These are phyloP conservation scores for Auricularia heimuer DNA, from an alignment of 768 basidiomycete species.

Conservation along the genomic window DNA sequence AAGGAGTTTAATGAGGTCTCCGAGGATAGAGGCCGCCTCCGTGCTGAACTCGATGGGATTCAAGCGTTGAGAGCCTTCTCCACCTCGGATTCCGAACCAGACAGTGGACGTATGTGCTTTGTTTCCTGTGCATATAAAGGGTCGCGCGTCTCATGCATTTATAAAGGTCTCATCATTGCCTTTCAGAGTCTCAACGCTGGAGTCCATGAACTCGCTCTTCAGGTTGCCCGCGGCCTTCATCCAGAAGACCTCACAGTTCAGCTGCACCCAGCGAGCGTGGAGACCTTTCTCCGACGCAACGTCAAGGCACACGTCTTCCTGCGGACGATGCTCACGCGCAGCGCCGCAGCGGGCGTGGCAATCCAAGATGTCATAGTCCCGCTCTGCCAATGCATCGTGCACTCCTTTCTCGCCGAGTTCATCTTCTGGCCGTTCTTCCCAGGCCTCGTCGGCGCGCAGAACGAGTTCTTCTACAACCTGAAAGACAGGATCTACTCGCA, in stretches of 20 bases:
- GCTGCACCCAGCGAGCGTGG: not conserved
- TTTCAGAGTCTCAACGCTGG: not conserved
- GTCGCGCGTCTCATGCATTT: not conserved
- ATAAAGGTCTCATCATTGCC: not conserved
- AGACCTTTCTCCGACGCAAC: not conserved
- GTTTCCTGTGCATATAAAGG: not conserved
- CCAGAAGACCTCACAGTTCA: not conserved
- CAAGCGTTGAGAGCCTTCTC: not conserved
- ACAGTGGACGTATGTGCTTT: not conserved
- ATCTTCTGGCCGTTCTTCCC: constrained; percentile 1
- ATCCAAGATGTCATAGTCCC: not conserved
- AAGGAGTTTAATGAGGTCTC: not conserved
- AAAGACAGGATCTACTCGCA: not conserved
- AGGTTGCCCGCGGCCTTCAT: not conserved
- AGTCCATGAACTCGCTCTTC: not conserved
- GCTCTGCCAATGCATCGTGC: not conserved
- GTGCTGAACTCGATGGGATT: not conserved
- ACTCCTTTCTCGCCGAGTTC: not conserved
- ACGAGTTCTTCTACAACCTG: not conserved
- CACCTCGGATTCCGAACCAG: not conserved
- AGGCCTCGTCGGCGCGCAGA: not conserved
- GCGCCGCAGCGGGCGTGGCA: not conserved
- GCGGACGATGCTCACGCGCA: not conserved
- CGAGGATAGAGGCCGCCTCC: not conserved
- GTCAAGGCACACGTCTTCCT: not conserved